phyloP scores from a whole-genome alignment of 345 rosid genomes.

The Lumnitzera racemosa region DNA sequence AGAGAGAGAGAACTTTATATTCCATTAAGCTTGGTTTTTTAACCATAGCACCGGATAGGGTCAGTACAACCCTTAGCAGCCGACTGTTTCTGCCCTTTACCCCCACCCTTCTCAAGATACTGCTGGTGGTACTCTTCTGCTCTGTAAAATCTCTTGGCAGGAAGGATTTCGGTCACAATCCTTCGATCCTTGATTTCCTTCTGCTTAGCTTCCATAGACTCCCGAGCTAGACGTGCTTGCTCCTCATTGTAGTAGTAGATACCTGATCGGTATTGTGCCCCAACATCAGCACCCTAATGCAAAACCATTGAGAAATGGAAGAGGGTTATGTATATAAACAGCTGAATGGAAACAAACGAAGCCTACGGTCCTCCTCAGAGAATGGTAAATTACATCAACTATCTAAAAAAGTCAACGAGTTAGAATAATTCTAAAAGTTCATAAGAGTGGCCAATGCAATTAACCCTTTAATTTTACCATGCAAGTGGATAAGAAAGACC shows the following conservation, averaged over 20 bases:
- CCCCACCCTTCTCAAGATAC: constrained; percentile 71
- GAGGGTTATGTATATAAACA: too few species aligned
- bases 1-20: too few species aligned
- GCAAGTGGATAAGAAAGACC: too few species aligned
- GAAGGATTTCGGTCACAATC: constrained; percentile 71
- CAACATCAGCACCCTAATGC: constrained; percentile 66
- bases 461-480: too few species aligned
- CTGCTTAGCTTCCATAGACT: constrained; percentile 56
- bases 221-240: constrained; percentile 47
- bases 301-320: too few species aligned
- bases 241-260: constrained; percentile 59
- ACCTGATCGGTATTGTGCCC: constrained; percentile 81
- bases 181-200: constrained; percentile 32
- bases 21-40: constrained; percentile 1
- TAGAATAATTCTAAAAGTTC: too few species aligned
- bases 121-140: constrained; percentile 83
- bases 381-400: too few species aligned
- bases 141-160: constrained; percentile 66
- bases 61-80: constrained; percentile 65
- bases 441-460: too few species aligned
- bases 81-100: constrained; percentile 47
- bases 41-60: constrained; percentile 80
- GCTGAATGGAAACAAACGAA: too few species aligned
- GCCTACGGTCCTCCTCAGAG: too few species aligned
- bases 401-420: too few species aligned